Conservation (phyloP, 345 rosid species). For the Eutrema yunnanense region DNA sequence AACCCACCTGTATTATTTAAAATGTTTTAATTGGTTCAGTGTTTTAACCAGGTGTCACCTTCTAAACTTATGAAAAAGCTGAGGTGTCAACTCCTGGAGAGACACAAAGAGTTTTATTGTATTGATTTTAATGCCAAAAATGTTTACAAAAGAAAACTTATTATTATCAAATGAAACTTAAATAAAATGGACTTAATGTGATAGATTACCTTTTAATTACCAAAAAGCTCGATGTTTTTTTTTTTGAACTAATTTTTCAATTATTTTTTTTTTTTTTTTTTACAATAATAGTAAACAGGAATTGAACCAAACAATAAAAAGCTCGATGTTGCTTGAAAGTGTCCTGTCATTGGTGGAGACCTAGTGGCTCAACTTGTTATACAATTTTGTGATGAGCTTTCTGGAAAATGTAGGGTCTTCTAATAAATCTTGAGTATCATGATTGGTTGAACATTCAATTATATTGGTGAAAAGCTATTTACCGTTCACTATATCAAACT, state of each 20-base stretch:
- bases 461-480: slow-evolving; percentile 6
- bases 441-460: slow-evolving; percentile 11
- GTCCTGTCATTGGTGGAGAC: slow-evolving; percentile 4
- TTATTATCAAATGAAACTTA: neutral
- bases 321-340: neutral
- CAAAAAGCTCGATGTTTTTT: neutral
- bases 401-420: slow-evolving; percentile 14
- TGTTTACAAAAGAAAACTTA: neutral
- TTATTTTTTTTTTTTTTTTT: no score
- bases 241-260: no score
- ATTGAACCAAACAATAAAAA: no score
- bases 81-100: no score
- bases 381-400: slow-evolving; percentile 1
- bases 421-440: slow-evolving; percentile 15
- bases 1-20: no score
- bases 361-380: slow-evolving; percentile 13
- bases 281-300: no score
- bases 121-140: no score
- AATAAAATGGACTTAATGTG: slow-evolving; percentile 2
- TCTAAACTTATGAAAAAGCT: no score
- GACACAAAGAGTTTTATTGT: no score
- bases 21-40: no score
- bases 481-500: neutral
- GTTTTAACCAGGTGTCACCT: no score
- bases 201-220: neutral